Base-by-base conservation (phyloP, 345 rosid species). In the Populus tremula region DNA sequence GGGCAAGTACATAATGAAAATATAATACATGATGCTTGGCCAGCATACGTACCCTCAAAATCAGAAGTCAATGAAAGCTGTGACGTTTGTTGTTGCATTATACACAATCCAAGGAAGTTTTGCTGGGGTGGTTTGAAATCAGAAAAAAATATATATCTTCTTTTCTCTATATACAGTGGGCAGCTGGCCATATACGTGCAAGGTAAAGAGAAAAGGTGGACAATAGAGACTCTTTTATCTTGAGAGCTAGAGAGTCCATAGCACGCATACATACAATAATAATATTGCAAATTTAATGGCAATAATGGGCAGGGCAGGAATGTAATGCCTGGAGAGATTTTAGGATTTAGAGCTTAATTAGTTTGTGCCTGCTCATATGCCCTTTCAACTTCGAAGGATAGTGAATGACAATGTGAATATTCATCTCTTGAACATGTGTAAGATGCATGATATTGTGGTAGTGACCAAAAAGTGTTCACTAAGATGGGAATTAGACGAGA, bases 1-100 rank as follows among this genome's bases (percentile, higher is more conserved):
- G 62, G 80, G 36, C 38, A 72, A 61, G 70, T 29, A 64, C 14
- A 74, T 71, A 36, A 27, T 72, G 29, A 10, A n/a, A 9, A 59
- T 27, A 23, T 59, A 12, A 23, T 9, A 8, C 29, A 23, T 23
- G 29, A 23, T 59, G 25, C 41, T 16, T 33, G 69, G 69, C 21
- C n/a, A 38, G 5, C 69, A 31, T 33, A 31, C n/a, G 69, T 31
- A 2, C n/a, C 69, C 69, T 65, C 23, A 65, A 65, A 65, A 33
- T 31, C n/a, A 20, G 69, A 23, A 65, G 36, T 35, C 17, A 33
- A 65, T 65, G 69, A 65, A 31, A 33, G 9, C 5, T 16, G 69
- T 33, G 69, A 31, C 39, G 41, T 65, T 16, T 6, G 5, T 8
- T n/a, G 14, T 10, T 59, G 5, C 29, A 23, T 59, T 25, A 23